Percentiles rank a stretch among this genome's conserved stretches.
These are phyloP conservation scores for Chrysoporthe austroafricana DNA, from an alignment of 2,329 filamentous ascomycete genomes.

Conservation along the genomic window DNA sequence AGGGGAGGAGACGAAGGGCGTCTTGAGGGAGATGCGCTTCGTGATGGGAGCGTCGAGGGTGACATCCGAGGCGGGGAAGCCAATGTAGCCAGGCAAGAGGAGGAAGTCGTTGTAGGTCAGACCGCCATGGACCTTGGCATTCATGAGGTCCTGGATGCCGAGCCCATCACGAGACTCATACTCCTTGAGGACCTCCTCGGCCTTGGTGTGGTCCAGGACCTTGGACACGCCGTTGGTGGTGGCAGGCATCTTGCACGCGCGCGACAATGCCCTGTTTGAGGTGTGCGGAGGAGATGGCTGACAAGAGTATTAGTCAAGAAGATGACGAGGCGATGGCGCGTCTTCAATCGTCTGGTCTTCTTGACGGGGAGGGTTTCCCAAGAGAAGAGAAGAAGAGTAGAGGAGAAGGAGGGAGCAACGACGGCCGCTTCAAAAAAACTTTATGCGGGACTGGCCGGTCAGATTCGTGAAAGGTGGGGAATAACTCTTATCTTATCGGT, in stretches of 20 bases:
- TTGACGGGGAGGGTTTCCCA: conserved; percentile 30
- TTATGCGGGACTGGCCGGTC: conserved; percentile 13
- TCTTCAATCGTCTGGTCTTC: conserved; percentile 27
- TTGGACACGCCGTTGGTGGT: conserved; percentile 61
- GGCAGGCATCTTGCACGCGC: conserved; percentile 66
- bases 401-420: conserved; percentile 1
- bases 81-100: conserved; percentile 94
- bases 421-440: conserved; percentile 21
- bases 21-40: conserved; percentile 94
- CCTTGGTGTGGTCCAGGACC: conserved; percentile 74
- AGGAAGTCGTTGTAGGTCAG: conserved; percentile 99
- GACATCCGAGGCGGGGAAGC: conserved; percentile 91
- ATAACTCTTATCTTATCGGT: conserved; percentile 15
- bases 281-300: background rate
- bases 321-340: conserved; percentile 17
- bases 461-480: conserved; percentile 10
- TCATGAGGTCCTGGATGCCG: conserved; percentile 81
- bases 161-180: conserved; percentile 85
- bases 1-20: conserved; percentile 93
- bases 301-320: conserved; percentile 24
- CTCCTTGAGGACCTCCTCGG: conserved; percentile 79
- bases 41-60: conserved; percentile 88
- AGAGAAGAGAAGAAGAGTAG: conserved; percentile 25
- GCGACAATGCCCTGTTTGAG: conserved; percentile 31
- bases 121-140: conserved; percentile 89